A percentile compares a stretch with the other conserved stretches of the same genome.
Evolutionary conservation across 352 stramenopile species (phyloP).

Genomic region (Pythium vanterpoolii): DNA sequence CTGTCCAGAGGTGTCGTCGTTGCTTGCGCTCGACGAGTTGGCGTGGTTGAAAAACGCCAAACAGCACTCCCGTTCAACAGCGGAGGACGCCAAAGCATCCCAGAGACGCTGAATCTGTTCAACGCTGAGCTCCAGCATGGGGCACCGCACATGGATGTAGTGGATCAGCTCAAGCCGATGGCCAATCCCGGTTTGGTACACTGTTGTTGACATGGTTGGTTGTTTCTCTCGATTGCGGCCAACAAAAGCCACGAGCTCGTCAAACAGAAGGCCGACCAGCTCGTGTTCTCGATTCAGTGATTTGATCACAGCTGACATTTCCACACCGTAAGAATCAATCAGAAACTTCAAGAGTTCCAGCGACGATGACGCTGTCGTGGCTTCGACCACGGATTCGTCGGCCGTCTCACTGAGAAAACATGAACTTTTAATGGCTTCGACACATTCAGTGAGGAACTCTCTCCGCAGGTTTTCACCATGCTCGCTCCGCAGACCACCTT

Average conservation of each 20-base stretch:
- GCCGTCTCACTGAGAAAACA: constrained; percentile 38
- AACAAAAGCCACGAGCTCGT: constrained; percentile 82
- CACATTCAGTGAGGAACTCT: constrained; percentile 66
- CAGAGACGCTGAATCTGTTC: constrained; percentile 76
- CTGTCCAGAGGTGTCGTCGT: neutral
- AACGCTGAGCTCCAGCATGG: constrained; percentile 69
- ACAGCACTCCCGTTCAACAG: constrained; percentile 75
- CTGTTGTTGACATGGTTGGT: constrained; percentile 10
- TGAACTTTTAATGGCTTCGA: constrained; percentile 75
- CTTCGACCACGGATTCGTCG: constrained; percentile 22
- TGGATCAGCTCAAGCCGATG: constrained; percentile 86
- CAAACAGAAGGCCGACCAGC: constrained; percentile 75
- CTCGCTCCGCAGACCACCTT: constrained; percentile 72
- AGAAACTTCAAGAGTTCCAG: constrained; percentile 84
- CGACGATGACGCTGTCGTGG: constrained; percentile 56
- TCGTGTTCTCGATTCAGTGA: constrained; percentile 69
- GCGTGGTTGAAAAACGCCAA: constrained; percentile 85
- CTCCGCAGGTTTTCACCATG: constrained; percentile 66
- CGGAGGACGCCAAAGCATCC: constrained; percentile 66
- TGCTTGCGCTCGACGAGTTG: constrained; percentile 21
- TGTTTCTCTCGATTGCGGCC: constrained; percentile 48
- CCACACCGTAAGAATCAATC: constrained; percentile 79
- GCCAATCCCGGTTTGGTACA: constrained; percentile 71
- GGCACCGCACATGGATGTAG: constrained; percentile 81
- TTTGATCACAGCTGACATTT: constrained; percentile 65